A percentile compares a stretch with the other conserved stretches of the same genome.
phyloP scores from a whole-genome alignment of 768 basidiomycete species.

The Gloeopeniophorella convolvens region DNA sequence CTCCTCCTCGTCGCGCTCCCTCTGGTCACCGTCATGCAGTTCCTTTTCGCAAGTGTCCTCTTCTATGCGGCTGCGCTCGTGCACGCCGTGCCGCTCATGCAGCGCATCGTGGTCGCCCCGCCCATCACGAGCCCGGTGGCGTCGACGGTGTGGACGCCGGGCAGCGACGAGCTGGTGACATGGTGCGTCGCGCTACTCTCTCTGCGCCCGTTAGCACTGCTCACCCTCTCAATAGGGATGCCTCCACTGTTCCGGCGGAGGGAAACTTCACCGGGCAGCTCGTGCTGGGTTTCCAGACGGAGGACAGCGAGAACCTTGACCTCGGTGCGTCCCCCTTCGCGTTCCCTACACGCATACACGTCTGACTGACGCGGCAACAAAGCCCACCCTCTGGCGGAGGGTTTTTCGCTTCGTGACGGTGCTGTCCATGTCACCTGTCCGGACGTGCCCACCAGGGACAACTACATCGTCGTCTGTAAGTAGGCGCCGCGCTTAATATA shows the following conservation, averaged over 20 bases:
- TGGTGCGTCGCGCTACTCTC: constrained; percentile 33
- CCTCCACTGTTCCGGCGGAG: constrained; percentile 33
- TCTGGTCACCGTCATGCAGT: neutral
- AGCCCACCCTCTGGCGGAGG: constrained; percentile 40
- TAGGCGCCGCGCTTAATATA: neutral
- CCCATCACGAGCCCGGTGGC: constrained; percentile 35
- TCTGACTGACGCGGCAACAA: neutral
- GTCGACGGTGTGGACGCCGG: constrained; percentile 32
- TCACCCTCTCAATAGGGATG: constrained; percentile 16
- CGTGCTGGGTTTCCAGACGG: constrained; percentile 38
- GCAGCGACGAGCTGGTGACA: constrained; percentile 33
- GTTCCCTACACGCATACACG: too few relatives aligned
- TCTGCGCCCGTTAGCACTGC: neutral
- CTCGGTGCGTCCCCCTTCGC: constrained; percentile 34
- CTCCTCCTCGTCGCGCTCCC: neutral
- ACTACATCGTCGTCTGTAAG: constrained; percentile 45
- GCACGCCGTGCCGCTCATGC: constrained; percentile 8
- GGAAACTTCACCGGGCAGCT: constrained; percentile 35
- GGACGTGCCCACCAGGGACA: constrained; percentile 28
- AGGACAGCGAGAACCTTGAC: constrained; percentile 38
- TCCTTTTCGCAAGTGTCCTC: neutral
- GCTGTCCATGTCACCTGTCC: constrained; percentile 36
- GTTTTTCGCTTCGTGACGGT: constrained; percentile 36
- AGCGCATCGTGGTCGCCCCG: constrained; percentile 26
- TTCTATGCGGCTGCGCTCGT: constrained; percentile 5